Conservation (phyloP, 192 early-diverging fungal genomes). For the Entrophospora sp. region DNA sequence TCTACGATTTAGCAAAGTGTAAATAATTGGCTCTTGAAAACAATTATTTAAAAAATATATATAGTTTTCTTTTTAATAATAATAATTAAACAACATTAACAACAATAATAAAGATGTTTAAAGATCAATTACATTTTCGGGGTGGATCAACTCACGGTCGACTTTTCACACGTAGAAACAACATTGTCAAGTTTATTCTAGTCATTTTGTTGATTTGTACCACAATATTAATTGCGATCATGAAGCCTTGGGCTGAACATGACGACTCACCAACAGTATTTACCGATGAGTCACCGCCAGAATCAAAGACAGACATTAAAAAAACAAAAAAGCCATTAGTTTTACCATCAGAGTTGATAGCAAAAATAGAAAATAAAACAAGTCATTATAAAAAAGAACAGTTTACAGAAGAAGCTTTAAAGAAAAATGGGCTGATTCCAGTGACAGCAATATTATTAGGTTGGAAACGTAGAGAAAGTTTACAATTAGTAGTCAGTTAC, state of each 20-base stretch:
- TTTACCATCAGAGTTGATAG: neutral
- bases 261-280: neutral
- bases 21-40: too few relatives aligned
- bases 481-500: constrained; percentile 36
- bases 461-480: constrained; percentile 32
- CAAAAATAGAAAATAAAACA: neutral
- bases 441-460: constrained; percentile 44
- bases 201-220: neutral
- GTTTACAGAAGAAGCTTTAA: constrained; percentile 27
- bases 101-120: too few relatives aligned
- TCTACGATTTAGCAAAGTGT: too few relatives aligned
- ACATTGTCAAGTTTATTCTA: neutral
- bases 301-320: neutral
- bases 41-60: too few relatives aligned
- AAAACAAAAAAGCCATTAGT: neutral
- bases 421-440: constrained; percentile 26
- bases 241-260: neutral
- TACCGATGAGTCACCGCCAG: too few relatives aligned
- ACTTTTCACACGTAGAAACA: neutral
- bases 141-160: neutral
- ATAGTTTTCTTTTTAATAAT: too few relatives aligned
- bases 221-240: neutral
- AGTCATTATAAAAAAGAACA: constrained; percentile 20
- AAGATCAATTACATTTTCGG: too few relatives aligned
- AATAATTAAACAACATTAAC: too few relatives aligned